Conservation (phyloP, 371 early-diverging fungal species). For the Synchytrium microbalum region DNA sequence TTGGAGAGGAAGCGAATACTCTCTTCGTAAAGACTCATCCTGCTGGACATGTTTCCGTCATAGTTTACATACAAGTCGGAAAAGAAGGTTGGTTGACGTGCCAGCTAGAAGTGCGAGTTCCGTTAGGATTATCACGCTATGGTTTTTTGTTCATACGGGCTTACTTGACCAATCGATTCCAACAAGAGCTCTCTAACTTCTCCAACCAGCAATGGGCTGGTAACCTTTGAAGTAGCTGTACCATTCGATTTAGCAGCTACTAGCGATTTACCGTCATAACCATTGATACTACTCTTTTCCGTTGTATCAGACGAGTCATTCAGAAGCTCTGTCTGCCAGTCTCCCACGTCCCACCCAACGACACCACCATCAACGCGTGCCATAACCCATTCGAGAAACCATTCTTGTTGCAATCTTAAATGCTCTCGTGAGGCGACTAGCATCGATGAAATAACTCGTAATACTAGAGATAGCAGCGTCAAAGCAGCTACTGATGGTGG, state of each 20-base stretch:
- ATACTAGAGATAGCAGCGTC: constrained; percentile 49
- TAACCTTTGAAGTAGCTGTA: not conserved
- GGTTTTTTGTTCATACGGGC: not conserved
- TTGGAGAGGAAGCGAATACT: constrained; percentile 63
- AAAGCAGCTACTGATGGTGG: constrained; percentile 43
- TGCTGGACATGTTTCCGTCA: constrained; percentile 75
- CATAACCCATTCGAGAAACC: constrained; percentile 70
- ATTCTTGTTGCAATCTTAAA: constrained; percentile 68
- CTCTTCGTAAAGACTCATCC: constrained; percentile 76
- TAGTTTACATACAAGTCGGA: constrained; percentile 88
- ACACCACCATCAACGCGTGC: constrained; percentile 44
- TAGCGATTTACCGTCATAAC: not conserved
- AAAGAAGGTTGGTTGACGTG: constrained; percentile 65
- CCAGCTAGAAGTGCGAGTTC: constrained; percentile 33
- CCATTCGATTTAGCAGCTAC: not conserved
- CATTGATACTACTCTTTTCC: too few relatives aligned
- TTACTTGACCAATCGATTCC: constrained; percentile 62
- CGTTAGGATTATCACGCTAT: constrained; percentile 3
- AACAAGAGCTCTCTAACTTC: constrained; percentile 77
- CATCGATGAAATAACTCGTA: constrained; percentile 62
- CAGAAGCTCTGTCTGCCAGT: constrained; percentile 10
- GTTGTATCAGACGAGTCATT: not conserved
- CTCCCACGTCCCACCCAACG: constrained; percentile 39
- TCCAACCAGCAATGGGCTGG: constrained; percentile 29
- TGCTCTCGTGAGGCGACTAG: constrained; percentile 62